Conservation (phyloP, 768 basidiomycete genomes). For the Rhodosporidiobolus sp. region DNA sequence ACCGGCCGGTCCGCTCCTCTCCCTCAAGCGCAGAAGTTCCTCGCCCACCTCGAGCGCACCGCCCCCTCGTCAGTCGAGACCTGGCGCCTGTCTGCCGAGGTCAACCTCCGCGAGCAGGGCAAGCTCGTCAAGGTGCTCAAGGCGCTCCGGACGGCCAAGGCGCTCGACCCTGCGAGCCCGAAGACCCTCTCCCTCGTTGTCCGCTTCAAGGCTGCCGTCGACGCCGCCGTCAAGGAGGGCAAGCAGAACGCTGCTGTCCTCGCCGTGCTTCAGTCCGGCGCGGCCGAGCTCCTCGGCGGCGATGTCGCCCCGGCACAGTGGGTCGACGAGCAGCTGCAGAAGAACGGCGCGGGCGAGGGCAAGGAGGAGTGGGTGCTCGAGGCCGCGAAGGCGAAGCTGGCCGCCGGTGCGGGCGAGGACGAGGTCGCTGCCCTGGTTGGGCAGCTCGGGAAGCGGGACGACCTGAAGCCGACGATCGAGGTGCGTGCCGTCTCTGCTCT, state of each 20-base stretch:
- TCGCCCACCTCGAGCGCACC: constrained; percentile 62
- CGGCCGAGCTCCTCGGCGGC: constrained; percentile 58
- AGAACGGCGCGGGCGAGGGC: constrained; percentile 52
- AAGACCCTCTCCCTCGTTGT: constrained; percentile 69
- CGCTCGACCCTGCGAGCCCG: constrained; percentile 59
- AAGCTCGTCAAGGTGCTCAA: constrained; percentile 74
- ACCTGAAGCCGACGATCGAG: constrained; percentile 50
- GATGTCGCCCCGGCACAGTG: constrained; percentile 60
- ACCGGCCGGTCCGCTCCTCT: constrained; percentile 59
- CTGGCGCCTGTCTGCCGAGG: constrained; percentile 75
- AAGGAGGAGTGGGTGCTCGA: constrained; percentile 60
- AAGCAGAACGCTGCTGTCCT: constrained; percentile 50
- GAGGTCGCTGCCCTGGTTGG: constrained; percentile 66
- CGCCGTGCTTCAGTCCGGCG: constrained; percentile 57
- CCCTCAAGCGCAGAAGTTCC: constrained; percentile 68
- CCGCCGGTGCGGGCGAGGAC: constrained; percentile 53
- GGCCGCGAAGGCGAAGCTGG: constrained; percentile 59
- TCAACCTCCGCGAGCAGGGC: constrained; percentile 75
- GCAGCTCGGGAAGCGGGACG: constrained; percentile 52
- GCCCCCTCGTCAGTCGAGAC: constrained; percentile 61
- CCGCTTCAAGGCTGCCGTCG: constrained; percentile 53
- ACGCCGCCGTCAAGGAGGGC: background rate
- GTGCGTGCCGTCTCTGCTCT: background rate
- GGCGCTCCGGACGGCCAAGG: constrained; percentile 61
- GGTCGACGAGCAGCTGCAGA: constrained; percentile 74